Percentiles rank a stretch among this genome's conserved stretches.
Conservation (phyloP, 345 rosid species). For the Nephelium lappaceum region DNA sequence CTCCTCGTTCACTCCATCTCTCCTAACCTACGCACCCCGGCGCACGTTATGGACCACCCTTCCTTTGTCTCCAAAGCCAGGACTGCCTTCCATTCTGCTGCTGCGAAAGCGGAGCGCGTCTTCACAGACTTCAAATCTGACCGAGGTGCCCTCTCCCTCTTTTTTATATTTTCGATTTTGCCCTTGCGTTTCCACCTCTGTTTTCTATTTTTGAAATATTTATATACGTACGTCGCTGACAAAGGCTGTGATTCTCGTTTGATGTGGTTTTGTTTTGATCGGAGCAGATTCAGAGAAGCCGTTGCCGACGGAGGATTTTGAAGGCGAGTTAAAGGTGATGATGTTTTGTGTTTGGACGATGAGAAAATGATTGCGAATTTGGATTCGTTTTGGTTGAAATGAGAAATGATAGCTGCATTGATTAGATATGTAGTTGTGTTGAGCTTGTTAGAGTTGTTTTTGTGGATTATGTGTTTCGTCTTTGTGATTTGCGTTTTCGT, state of each 20-base stretch:
- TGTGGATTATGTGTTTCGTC: too few relatives aligned
- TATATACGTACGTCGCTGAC: neutral
- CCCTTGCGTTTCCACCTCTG: conserved; percentile 6
- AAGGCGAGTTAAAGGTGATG: conserved; percentile 51
- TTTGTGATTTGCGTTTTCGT: too few relatives aligned
- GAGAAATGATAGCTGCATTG: neutral
- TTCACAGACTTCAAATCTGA: conserved; percentile 84
- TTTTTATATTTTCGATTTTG: neutral
- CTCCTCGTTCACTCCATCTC: neutral
- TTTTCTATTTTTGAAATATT: neutral
- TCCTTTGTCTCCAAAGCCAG: conserved; percentile 89
- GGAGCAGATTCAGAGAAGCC: conserved; percentile 57
- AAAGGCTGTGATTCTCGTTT: neutral
- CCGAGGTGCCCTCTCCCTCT: conserved; percentile 48
- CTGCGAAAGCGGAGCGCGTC: conserved; percentile 98
- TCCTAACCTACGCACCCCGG: conserved; percentile 35
- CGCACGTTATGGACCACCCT: conserved; percentile 64
- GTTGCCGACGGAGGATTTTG: conserved; percentile 36
- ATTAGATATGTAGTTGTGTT: neutral
- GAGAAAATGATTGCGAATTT: too few relatives aligned
- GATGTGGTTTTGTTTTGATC: conserved; percentile 10
- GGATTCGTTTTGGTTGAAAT: neutral
- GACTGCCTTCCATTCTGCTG: conserved; percentile 92
- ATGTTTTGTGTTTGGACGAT: neutral
- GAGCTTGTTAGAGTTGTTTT: neutral